Evolutionary conservation across 2,329 filamentous ascomycete genomes (phyloP), one percentile per base, ranked within the genome.

Genomic region (Exserohilum rostratum): DNA sequence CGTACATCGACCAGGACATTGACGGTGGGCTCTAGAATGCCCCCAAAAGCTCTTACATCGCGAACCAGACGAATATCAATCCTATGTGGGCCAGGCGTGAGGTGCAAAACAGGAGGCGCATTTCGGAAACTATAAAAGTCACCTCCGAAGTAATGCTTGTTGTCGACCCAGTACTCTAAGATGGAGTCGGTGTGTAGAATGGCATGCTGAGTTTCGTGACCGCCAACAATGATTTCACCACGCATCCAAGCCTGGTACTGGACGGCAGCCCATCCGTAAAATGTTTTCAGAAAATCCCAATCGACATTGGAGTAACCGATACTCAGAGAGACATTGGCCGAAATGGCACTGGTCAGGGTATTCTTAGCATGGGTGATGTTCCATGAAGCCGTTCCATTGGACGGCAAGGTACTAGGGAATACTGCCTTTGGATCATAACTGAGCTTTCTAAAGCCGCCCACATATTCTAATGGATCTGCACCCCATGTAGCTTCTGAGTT

Each of bases 241-340:
- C 83, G 77, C 22, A 78, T 76, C 84, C 84, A 87, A 7, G 79
- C 81, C 65, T 86, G 84, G 67, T 82, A 86, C 62, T 86, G 84
- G 11, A 83, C 70, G 15, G 81, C 82, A 43, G 83, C 76, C 84
- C 83, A 87, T 40, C 84, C 84, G 65, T 86, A 86, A 11, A 85
- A 71, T 11, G 76, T 70, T 57, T 81, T 80, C 37, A 85, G 69
- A 43, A 79, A 80, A 13, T 71, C 62, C 83, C 83, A 85, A 55
- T 85, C 77, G n/a, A 84, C 72, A 6, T 81, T 69, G 7, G 77
- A 73, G 62, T 84, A 85, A 20, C 66, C 65, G 22, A 86, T 65
- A 45, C 67, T 73, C 35, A 85, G 58, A 0, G 73, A 71, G 13
- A 73, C 74, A 58, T 73, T 76, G 17, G 72, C 68, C 18, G 68